Base-by-base conservation (phyloP, 441 rosid genomes). In the Breynia disticha region DNA sequence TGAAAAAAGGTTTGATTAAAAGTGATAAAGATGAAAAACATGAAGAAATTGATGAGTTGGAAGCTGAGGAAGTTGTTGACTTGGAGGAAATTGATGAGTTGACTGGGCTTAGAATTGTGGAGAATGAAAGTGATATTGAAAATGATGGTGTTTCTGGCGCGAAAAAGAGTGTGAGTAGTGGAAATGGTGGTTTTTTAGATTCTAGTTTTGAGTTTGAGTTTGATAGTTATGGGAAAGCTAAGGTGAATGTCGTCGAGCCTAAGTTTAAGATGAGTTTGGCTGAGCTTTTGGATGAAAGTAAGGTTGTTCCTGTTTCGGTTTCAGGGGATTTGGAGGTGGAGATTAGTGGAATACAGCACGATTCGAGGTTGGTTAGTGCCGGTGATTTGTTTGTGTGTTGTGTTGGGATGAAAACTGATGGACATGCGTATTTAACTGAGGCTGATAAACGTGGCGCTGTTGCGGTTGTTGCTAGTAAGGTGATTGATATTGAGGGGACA, bases 361-460 rank as follows among this genome's bases (percentile, higher is more conserved):
- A 91, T 59, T 88, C 98, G 4, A 75, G 95, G 39, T 66, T 80
- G 16, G 90, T 91, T 13, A 81, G 64, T 57, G 77, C 85, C 16
- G 97, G 98, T 46, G 97, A 88, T 76, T 76, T 91, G 70, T 88
- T 86, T 53, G 94, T 88, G 2, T 91, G 98, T 51, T 81, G 95
- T 59, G 77, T 81, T 2, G 96, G 86, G 61, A 75, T 62, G 65
- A 79, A 62, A 55, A 76, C 82, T 0, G 87, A 86, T 54, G 93
- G 81, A 20, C 86, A 83, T 70, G 72, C 75, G 69, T 80, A 65
- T 64, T 67, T 91, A 72, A 86, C 80, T 22, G 98, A 91, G 78
- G 97, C 95, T 54, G 94, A 86, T 57, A 91, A 88, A 77, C 80
- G 96, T 79, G 97, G 97, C 60, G 97, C 95, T 14, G 94, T 86